Conservation (phyloP, 2,329 filamentous ascomycete species). For the Eurotiales sp. region DNA sequence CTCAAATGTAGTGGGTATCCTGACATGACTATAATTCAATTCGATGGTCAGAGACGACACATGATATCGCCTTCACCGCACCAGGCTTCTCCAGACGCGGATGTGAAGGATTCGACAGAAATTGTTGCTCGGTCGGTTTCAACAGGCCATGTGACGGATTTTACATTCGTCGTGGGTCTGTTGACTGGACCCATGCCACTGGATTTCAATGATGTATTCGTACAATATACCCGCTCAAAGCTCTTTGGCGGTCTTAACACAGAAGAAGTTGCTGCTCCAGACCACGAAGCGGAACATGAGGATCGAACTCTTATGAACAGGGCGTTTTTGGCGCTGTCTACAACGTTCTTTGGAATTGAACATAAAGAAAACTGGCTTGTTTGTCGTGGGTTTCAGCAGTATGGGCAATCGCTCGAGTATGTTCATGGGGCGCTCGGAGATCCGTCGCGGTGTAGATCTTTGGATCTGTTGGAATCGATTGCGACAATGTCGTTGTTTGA, state of each 20-base stretch:
- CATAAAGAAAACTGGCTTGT: slow-evolving; percentile 8
- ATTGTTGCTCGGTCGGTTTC: neutral
- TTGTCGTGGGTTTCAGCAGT: neutral
- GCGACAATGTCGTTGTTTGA: slow-evolving; percentile 6
- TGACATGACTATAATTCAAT: slow-evolving; percentile 11
- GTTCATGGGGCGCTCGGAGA: slow-evolving; percentile 8
- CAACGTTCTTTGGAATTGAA: slow-evolving; percentile 12
- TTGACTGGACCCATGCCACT: neutral
- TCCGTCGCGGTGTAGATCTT: neutral
- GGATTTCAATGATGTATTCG: slow-evolving; percentile 2
- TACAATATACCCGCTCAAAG: slow-evolving; percentile 6
- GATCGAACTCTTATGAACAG: neutral
- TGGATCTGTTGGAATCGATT: slow-evolving; percentile 6
- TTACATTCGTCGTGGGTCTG: neutral
- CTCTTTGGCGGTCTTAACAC: neutral
- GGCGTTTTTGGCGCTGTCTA: slow-evolving; percentile 2
- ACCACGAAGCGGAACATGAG: neutral
- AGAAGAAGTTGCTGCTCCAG: neutral
- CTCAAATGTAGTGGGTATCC: slow-evolving; percentile 6
- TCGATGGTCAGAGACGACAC: slow-evolving; percentile 1
- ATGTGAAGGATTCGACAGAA: neutral
- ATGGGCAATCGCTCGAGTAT: neutral
- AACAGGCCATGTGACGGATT: neutral
- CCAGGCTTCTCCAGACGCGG: neutral
- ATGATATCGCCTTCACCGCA: neutral